phyloP scores from a whole-genome alignment of 2,329 filamentous ascomycete genomes.

The Alternaria rosae region DNA sequence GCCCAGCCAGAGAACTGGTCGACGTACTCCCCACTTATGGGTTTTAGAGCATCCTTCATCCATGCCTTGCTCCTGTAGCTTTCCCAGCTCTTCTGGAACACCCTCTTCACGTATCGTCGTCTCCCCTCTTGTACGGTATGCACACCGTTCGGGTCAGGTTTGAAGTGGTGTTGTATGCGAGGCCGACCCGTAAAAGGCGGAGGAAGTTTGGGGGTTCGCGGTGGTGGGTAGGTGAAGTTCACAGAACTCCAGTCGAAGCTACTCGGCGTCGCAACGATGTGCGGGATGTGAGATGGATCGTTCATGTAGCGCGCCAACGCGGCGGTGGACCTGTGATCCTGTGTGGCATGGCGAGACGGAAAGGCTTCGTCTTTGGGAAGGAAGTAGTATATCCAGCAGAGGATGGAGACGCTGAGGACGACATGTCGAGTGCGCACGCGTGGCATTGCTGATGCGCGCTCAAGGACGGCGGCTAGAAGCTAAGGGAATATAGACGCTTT shows the following conservation, averaged over 20 bases:
- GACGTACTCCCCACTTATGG: slow-evolving; percentile 48
- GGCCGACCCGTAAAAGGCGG: slow-evolving; percentile 38
- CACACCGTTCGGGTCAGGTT: slow-evolving; percentile 22
- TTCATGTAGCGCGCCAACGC: slow-evolving; percentile 45
- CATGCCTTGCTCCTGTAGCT: slow-evolving; percentile 56
- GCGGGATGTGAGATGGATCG: slow-evolving; percentile 28
- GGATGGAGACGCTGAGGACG: slow-evolving; percentile 30
- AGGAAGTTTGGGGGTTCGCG: slow-evolving; percentile 38
- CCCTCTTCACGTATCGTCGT: slow-evolving; percentile 37
- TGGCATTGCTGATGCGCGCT: slow-evolving; percentile 28
- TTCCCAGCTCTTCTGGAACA: slow-evolving; percentile 54
- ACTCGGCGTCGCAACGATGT: slow-evolving; percentile 33
- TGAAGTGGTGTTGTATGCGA: slow-evolving; percentile 44
- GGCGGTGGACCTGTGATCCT: slow-evolving; percentile 25
- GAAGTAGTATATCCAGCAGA: slow-evolving; percentile 39
- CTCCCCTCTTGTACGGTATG: slow-evolving; percentile 35
- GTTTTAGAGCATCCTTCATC: slow-evolving; percentile 57
- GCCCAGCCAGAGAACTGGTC: slow-evolving; percentile 59
- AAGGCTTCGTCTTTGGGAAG: slow-evolving; percentile 27
- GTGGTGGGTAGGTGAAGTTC: slow-evolving; percentile 36
- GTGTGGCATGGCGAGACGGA: slow-evolving; percentile 1
- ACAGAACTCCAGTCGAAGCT: slow-evolving; percentile 45
- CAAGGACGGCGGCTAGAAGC: slow-evolving; percentile 8
- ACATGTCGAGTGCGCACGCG: slow-evolving; percentile 41
- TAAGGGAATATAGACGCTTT: slow-evolving; percentile 1